These are phyloP conservation scores for Arabidopsis thaliana DNA, from an alignment of 345 rosid species.

Conservation along the genomic window TAIR10.1 NC_003070.9:6335501-6336000, in stretches of 20 bases:
- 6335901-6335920: conserved; percentile 37
- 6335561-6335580: conserved; percentile 30
- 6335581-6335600: conserved; percentile 32
- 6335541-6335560: conserved; percentile 30
- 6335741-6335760: conserved; percentile 8
- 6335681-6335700: neutral
- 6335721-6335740: conserved; percentile 3
- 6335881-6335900: conserved; percentile 33
- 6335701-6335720: neutral
- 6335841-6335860: conserved; percentile 31
- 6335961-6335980: conserved; percentile 41
- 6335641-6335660: conserved; percentile 1
- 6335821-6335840: conserved; percentile 23
- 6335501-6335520: conserved; percentile 25
- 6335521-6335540: conserved; percentile 33
- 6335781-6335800: neutral
- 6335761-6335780: conserved; percentile 26
- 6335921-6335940: conserved; percentile 22
- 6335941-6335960: conserved; percentile 42
- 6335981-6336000: conserved; percentile 35
- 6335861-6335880: neutral
- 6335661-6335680: neutral
- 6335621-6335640: conserved; percentile 24
- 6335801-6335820: conserved; percentile 24
- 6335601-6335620: conserved; percentile 33